These are phyloP conservation scores for Talaromyces wortmannii DNA, from an alignment of 495 filamentous ascomycete species.

Conservation along the genomic window DNA sequence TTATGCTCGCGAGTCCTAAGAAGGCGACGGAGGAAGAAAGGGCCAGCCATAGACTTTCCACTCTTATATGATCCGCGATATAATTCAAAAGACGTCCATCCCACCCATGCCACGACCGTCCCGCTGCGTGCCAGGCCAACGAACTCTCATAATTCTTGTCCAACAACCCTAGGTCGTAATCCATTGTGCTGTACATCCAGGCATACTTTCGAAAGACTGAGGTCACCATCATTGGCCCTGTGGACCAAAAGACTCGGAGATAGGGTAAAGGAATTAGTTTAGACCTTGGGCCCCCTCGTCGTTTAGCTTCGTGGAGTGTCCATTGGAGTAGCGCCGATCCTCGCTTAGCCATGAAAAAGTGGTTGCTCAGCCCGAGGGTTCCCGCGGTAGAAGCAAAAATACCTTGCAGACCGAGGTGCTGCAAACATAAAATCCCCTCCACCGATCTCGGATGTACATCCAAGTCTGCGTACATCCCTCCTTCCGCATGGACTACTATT, in stretches of 20 bases:
- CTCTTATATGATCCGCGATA: background rate
- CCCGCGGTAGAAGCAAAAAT: slow-evolving; percentile 5
- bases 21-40: background rate
- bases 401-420: background rate
- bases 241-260: slow-evolving; percentile 7
- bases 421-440: background rate
- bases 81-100: background rate
- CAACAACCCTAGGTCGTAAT: background rate
- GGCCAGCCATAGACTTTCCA: background rate
- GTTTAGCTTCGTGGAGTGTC: slow-evolving; percentile 5
- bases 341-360: slow-evolving; percentile 4
- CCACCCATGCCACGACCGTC: slow-evolving; percentile 6
- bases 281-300: background rate
- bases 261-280: slow-evolving; percentile 2
- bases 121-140: slow-evolving; percentile 4
- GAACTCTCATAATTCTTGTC: background rate
- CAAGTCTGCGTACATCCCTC: slow-evolving; percentile 5
- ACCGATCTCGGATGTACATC: slow-evolving; percentile 3
- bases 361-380: slow-evolving; percentile 4
- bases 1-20: background rate
- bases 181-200: background rate
- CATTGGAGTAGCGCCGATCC: slow-evolving; percentile 1
- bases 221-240: slow-evolving; percentile 5
- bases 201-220: slow-evolving; percentile 3
- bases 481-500: slow-evolving; percentile 3